Evolutionary conservation across 1,284 basidiomycete species (phyloP).

Genomic region (Coniferiporia weirii): DNA sequence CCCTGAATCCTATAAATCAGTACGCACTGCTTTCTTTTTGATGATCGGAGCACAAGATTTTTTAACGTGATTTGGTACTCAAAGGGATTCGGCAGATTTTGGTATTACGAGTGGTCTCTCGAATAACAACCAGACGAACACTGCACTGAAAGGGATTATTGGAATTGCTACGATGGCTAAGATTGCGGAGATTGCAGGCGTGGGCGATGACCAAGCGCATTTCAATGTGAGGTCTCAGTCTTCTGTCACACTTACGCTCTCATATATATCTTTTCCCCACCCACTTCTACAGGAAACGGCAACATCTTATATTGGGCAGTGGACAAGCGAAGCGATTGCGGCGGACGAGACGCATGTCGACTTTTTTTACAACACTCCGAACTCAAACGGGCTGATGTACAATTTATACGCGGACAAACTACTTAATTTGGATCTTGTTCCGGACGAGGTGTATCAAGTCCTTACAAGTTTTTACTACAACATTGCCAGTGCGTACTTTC

Average conservation of each 20-base stretch:
- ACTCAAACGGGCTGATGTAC: conserved; percentile 37
- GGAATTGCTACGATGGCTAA: conserved; percentile 14
- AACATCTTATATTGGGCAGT: conserved; percentile 5
- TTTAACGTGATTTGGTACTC: neutral
- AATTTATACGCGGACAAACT: conserved; percentile 44
- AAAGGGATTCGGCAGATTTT: neutral
- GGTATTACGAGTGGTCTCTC: conserved; percentile 2
- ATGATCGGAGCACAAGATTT: too few species aligned
- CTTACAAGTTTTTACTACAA: conserved; percentile 11
- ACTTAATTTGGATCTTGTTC: conserved; percentile 26
- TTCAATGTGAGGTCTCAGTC: neutral
- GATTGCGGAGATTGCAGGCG: conserved; percentile 2
- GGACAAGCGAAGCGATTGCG: conserved; percentile 17
- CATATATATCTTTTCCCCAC: neutral
- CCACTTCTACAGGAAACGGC: conserved; percentile 2
- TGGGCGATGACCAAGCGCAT: neutral
- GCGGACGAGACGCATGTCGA: conserved; percentile 20
- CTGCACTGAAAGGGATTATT: conserved; percentile 15
- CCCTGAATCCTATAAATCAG: conserved; percentile 11
- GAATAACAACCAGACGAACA: conserved; percentile 14
- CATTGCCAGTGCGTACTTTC: neutral
- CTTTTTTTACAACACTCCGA: conserved; percentile 28
- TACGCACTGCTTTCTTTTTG: neutral
- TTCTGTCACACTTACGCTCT: too few species aligned
- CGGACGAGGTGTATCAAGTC: conserved; percentile 18